Percentiles rank a stretch among this genome's conserved stretches.
Conservation (phyloP, 139 green algal genomes). For the Tetraselmis chui region DNA sequence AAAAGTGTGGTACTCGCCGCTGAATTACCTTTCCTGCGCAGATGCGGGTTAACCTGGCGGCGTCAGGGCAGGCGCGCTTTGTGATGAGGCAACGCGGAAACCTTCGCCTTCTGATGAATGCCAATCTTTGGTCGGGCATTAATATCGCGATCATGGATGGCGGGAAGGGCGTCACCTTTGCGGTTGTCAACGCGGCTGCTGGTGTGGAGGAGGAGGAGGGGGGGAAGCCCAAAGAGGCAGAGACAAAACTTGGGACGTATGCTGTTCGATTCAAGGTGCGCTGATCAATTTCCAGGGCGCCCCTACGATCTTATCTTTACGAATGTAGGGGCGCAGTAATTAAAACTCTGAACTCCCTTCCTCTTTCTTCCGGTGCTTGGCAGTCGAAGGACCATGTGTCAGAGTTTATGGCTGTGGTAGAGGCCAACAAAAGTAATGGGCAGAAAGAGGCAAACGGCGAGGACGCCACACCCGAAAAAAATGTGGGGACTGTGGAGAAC, state of each 20-base stretch:
- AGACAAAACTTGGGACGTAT: constrained; percentile 28
- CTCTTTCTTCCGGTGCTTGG: too few relatives aligned
- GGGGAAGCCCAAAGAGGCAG: neutral
- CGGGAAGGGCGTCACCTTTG: constrained; percentile 71
- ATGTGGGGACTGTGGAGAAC: too few relatives aligned
- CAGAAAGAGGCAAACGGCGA: neutral
- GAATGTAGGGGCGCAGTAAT: too few relatives aligned
- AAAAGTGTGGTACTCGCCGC: neutral
- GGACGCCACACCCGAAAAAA: too few relatives aligned
- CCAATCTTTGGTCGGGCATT: constrained; percentile 71
- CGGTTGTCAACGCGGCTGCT: constrained; percentile 52
- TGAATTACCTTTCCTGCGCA: neutral
- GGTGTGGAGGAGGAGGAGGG: constrained; percentile 2
- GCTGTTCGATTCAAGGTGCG: constrained; percentile 33
- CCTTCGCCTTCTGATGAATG: constrained; percentile 84
- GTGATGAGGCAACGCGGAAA: constrained; percentile 88
- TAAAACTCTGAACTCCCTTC: too few relatives aligned
- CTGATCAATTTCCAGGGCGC: too few relatives aligned
- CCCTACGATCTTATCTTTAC: too few relatives aligned
- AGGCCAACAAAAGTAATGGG: neutral
- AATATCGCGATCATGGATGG: constrained; percentile 72
- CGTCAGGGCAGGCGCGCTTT: constrained; percentile 47
- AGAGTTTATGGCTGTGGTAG: neutral
- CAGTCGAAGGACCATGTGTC: neutral
- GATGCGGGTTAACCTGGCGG: neutral